phyloP scores from a whole-genome alignment of 768 basidiomycete species.

The Xerocomus brunneocitrinus region DNA sequence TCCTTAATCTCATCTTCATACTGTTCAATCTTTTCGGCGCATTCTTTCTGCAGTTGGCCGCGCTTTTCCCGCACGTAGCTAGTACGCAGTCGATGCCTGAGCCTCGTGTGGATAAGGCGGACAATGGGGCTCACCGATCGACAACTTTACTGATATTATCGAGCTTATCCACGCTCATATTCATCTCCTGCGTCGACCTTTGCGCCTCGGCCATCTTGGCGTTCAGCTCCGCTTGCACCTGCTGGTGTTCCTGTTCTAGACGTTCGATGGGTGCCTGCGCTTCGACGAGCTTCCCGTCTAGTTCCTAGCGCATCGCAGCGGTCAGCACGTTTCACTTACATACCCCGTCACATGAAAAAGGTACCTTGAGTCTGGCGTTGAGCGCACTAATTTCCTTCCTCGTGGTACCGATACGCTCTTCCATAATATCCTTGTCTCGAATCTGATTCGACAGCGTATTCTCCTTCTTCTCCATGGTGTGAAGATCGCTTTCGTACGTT shows the following conservation, averaged over 20 bases:
- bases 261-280: constrained; percentile 61
- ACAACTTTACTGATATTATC: constrained; percentile 55
- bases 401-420: constrained; percentile 54
- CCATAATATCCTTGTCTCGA: constrained; percentile 52
- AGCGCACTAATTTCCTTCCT: constrained; percentile 50
- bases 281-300: constrained; percentile 56
- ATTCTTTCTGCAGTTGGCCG: constrained; percentile 55
- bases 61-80: constrained; percentile 77
- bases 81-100: not conserved
- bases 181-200: constrained; percentile 56
- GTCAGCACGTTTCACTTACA: not conserved
- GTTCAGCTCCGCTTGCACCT: constrained; percentile 46
- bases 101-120: not conserved
- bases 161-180: constrained; percentile 58
- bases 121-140: constrained; percentile 47
- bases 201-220: constrained; percentile 50
- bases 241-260: constrained; percentile 53
- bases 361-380: constrained; percentile 48
- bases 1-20: constrained; percentile 44
- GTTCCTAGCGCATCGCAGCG: constrained; percentile 40
- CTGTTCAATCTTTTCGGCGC: constrained; percentile 47
- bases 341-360: not conserved
- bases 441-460: constrained; percentile 53
- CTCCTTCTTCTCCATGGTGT: constrained; percentile 59
- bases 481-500: constrained; percentile 55